Evolutionary conservation across 192 early-diverging fungal genomes (phyloP).

Genomic region (Coemansia asiatica): DNA sequence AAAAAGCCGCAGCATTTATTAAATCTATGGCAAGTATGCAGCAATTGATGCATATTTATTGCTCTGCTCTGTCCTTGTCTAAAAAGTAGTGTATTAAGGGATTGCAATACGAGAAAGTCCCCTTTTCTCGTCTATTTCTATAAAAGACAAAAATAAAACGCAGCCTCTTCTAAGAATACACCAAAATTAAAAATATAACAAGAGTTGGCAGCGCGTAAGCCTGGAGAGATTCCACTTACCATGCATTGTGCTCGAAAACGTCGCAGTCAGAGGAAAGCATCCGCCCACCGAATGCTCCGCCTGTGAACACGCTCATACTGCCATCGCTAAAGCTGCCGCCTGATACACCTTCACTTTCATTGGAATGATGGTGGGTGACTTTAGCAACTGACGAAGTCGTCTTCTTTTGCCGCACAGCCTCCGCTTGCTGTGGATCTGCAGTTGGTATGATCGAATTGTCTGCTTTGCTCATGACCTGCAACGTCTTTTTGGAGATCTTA

Average conservation of each 20-base stretch:
- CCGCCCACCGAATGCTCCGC: conserved; percentile 70
- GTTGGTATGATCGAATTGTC: neutral
- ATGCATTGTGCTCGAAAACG: conserved; percentile 92
- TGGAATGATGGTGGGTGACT: conserved; percentile 15
- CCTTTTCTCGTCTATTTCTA: too few species aligned
- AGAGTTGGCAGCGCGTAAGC: neutral
- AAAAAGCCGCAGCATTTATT: neutral
- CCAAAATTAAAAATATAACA: conserved; percentile 4
- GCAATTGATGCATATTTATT: neutral
- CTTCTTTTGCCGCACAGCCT: conserved; percentile 33
- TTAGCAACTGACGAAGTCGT: conserved; percentile 45
- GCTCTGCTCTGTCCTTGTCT: too few species aligned
- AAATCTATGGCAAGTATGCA: neutral
- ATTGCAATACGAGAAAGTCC: neutral
- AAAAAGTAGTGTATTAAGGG: neutral
- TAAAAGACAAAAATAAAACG: conserved; percentile 9
- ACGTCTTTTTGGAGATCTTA: neutral
- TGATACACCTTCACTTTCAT: conserved; percentile 7
- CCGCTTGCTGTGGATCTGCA: conserved; percentile 5
- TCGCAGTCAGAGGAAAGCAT: conserved; percentile 68
- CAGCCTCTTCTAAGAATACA: neutral
- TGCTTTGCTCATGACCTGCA: conserved; percentile 14
- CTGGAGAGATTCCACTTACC: conserved; percentile 57
- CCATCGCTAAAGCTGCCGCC: neutral
- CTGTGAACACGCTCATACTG: neutral